Percentiles rank a stretch among this genome's conserved stretches.
Conservation (phyloP, 768 basidiomycete genomes). For the Dacryopinax primogenitus region DNA sequence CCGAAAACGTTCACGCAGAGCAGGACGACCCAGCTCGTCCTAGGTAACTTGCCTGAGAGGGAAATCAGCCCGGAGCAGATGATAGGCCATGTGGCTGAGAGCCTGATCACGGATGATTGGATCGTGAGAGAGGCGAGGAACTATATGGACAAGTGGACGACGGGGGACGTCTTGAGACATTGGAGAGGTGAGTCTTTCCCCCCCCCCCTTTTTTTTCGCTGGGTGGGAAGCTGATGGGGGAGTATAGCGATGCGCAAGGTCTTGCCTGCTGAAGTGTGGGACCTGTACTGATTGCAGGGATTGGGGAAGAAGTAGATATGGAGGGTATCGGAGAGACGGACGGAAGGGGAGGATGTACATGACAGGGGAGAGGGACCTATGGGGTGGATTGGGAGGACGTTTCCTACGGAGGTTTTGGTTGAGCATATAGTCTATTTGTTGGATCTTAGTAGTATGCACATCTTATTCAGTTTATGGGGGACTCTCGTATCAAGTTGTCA, state of each 20-base stretch:
- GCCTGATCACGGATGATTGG: conserved; percentile 29
- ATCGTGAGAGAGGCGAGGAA: conserved; percentile 53
- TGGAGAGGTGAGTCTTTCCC: conserved; percentile 50
- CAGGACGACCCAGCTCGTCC: conserved; percentile 52
- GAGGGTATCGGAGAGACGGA: not conserved
- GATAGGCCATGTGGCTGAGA: conserved; percentile 19
- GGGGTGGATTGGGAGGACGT: no score
- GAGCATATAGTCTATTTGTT: no score
- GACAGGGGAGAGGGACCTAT: no score
- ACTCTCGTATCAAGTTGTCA: no score
- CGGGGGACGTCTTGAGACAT: conserved; percentile 49
- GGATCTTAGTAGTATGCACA: no score
- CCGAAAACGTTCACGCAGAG: conserved; percentile 48
- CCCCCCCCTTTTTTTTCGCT: conserved; percentile 1
- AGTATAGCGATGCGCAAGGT: conserved; percentile 61
- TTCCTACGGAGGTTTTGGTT: no score
- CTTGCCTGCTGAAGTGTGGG: conserved; percentile 62
- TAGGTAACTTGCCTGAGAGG: conserved; percentile 39
- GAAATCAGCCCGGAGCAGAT: conserved; percentile 39
- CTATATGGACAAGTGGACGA: conserved; percentile 52
- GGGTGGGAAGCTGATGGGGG: not conserved
- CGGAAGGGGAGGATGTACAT: no score
- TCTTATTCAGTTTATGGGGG: no score
- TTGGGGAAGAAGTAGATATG: not conserved
- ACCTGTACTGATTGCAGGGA: conserved; percentile 44